Evolutionary conservation across 108 stramenopile species (phyloP), one percentile per base, ranked within the genome.

Genomic region (Chaetoceros tenuissimus): DNA sequence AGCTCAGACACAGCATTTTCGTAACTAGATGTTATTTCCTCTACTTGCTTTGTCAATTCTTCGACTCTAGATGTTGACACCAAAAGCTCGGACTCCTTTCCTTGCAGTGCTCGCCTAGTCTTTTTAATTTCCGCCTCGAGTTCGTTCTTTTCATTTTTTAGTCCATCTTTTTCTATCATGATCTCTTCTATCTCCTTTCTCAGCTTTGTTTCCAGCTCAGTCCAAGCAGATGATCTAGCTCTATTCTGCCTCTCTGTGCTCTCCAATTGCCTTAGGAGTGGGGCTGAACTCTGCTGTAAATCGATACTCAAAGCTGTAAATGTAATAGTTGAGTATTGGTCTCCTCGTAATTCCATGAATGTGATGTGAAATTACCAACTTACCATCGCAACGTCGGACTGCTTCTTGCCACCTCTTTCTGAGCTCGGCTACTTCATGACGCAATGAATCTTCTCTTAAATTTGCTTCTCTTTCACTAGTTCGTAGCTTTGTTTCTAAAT

Each of bases 391-490:
- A 28, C 89, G 72, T 43, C 89, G 80, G 2, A 90, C 84, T 1
- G 89, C 82, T 71, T 90, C 89, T 58, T 90, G 82, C 89, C 89
- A 90, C 40, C 88, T 70, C 55, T 89, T 89, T 40, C 84, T 66
- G 28, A 89, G 52, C 54, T 89, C 88, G 18, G 71, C 54, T 7
- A 89, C 82, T 67, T 89, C 88, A 46, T 81, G 80, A 10, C 85
- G 82, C 55, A 90, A 59, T 18, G 89, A 77, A 82, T 90, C 89
- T 54, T 90, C 89, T 46, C 89, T 51, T 8, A 84, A 64, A 53
- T 65, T 77, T 8, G 89, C 84, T 64, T 90, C 89, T 24, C 79
- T 64, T 59, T 90, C 89, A 22, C 76, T 79, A 8, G 73, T 79
- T 2, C 74, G 75, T 26, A 90, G 53, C 58, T 86, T 86, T n/a